Base-by-base conservation (phyloP, 495 filamentous ascomycete species). In the Amniculicola lignicola region DNA sequence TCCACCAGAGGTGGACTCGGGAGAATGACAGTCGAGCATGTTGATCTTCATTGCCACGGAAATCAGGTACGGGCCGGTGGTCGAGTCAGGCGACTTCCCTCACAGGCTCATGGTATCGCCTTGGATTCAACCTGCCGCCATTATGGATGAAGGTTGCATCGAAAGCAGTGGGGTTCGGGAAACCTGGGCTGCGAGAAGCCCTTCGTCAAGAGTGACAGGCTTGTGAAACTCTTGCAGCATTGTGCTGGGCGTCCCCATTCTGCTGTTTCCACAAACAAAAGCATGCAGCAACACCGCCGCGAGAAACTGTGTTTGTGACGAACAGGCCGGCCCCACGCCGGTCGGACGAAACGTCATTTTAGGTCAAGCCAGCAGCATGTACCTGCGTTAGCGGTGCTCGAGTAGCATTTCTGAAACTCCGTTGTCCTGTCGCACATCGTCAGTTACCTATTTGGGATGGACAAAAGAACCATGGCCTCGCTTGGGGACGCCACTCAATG, bases 331-430 rank as follows among this genome's bases (percentile, higher is more conserved):
- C n/a, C 28, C 21, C 40, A 39, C 46, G 14, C 12, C 16, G 37
- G 2, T 59, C 54, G 54, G 54, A 50, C 54, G 43, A 63, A 58
- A 54, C 54, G 46, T 52, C 54, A 28, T 27, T 59, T 63, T 59
- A 16, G 60, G 60, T 41, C 12, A 24, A 25, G 33, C 15, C 27
- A 33, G 22, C 3, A 28, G 28, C 49, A n/a, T 28, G 60, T 63
- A 63, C 60, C 60, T 63, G 54, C 60, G 38, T 54, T 63, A 63
- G 60, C 54, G 53, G 40, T 43, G 14, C 27, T 24, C 31, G 25
- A 24, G 18, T 35, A 18, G 25, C 44, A 45, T 31, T 41, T 63
- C 45, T 51, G 55, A 63, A 63, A 59, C 54, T 37, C 48, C n/a
- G n/a, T n/a, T n/a, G n/a, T n/a, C n/a, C n/a, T n/a, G n/a, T n/a